Conservation (phyloP, 2,329 filamentous ascomycete genomes). For the Geosmithia flava region DNA sequence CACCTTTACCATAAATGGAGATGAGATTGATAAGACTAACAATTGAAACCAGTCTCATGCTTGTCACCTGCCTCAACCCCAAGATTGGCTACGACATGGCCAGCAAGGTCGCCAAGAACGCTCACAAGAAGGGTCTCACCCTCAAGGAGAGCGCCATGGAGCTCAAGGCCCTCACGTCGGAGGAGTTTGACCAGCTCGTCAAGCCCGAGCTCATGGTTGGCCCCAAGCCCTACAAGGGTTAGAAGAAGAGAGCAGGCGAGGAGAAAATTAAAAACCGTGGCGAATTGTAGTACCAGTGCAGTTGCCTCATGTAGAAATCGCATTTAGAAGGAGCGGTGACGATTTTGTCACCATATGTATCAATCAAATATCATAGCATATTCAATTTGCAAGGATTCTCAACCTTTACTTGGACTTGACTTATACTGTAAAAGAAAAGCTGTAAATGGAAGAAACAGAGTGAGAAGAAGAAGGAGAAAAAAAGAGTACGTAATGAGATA, state of each 20-base stretch:
- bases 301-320: no score
- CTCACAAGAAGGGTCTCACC: conserved; percentile 94
- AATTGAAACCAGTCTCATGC: conserved; percentile 62
- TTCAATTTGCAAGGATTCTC: no score
- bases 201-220: conserved; percentile 91
- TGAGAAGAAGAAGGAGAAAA: no score
- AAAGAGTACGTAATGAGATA: no score
- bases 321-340: no score
- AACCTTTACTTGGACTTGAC: no score
- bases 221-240: conserved; percentile 50
- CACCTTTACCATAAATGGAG: not conserved
- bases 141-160: conserved; percentile 92
- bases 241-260: not conserved
- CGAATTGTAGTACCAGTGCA: not conserved
- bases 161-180: conserved; percentile 74
- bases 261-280: not conserved
- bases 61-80: conserved; percentile 94
- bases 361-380: no score
- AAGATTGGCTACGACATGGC: conserved; percentile 98
- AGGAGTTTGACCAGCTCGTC: conserved; percentile 84
- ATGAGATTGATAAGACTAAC: not conserved
- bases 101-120: conserved; percentile 94
- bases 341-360: no score
- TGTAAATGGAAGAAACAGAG: no score
- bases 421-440: no score